Evolutionary conservation across 2,329 filamentous ascomycete species (phyloP).

Genomic region (Calonectria pseudoturangicola): DNA sequence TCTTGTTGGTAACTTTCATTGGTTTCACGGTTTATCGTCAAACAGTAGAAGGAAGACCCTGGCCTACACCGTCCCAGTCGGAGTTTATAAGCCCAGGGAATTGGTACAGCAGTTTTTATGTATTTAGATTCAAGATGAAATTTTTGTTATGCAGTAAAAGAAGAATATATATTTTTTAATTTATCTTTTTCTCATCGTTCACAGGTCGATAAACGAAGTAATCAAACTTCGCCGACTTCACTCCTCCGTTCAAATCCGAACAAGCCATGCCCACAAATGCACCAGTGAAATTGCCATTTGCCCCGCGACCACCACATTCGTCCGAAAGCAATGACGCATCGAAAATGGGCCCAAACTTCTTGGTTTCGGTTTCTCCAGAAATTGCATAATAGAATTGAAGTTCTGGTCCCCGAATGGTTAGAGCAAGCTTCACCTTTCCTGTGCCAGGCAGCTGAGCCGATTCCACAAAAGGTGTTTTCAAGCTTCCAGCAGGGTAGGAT

Average conservation of each 20-base stretch:
- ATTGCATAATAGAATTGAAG: slow-evolving; percentile 76
- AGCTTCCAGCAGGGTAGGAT: slow-evolving; percentile 71
- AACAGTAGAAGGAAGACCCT: neutral
- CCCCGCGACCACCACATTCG: slow-evolving; percentile 74
- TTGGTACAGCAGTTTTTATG: neutral
- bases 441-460: slow-evolving; percentile 70
- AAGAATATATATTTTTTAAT: no score
- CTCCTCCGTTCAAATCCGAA: slow-evolving; percentile 74
- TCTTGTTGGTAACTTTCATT: neutral
- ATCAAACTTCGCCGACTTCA: slow-evolving; percentile 68
- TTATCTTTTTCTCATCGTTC: slow-evolving; percentile 57
- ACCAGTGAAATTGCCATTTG: slow-evolving; percentile 78
- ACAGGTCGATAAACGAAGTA: slow-evolving; percentile 71
- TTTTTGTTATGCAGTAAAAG: neutral
- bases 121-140: neutral
- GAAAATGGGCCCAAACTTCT: slow-evolving; percentile 72
- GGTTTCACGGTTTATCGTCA: neutral
- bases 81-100: neutral
- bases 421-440: slow-evolving; percentile 71
- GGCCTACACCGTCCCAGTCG: neutral
- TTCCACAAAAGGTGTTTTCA: slow-evolving; percentile 64
- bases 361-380: slow-evolving; percentile 63
- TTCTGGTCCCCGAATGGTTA: slow-evolving; percentile 69
- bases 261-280: slow-evolving; percentile 75
- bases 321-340: slow-evolving; percentile 77